Evolutionary conservation across 163 green algal genomes (phyloP).

Genomic region (Trebouxia gelatinosa): DNA sequence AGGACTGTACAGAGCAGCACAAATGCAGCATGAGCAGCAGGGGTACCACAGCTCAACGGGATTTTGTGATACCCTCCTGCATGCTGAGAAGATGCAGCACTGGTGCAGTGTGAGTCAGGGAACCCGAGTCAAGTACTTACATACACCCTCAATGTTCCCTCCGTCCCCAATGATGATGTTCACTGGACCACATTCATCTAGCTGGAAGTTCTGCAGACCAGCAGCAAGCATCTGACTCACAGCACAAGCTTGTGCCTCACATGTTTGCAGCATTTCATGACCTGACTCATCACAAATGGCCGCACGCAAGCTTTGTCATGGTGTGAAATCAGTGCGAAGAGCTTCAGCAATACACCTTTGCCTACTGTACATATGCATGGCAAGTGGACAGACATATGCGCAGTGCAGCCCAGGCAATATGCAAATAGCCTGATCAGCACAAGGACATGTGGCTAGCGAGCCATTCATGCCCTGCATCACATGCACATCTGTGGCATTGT

Average conservation of each 20-base stretch:
- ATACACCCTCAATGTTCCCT: constrained; percentile 63
- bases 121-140: no score
- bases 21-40: no score
- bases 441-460: no score
- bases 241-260: neutral
- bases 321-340: neutral
- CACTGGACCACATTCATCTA: constrained; percentile 44
- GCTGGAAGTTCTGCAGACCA: constrained; percentile 31
- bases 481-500: neutral
- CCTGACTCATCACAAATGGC: neutral
- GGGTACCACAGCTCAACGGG: no score
- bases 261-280: neutral
- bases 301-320: neutral
- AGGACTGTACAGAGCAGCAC: no score
- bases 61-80: no score
- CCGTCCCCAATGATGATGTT: constrained; percentile 65
- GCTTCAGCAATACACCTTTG: neutral
- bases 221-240: neutral
- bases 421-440: neutral
- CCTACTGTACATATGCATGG: neutral
- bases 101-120: no score
- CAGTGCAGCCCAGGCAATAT: neutral
- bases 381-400: neutral
- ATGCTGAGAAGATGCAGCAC: no score
- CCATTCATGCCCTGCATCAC: no score